These are phyloP conservation scores for Candida ficus DNA, from an alignment of 805 yeast genomes.

Conservation along the genomic window DNA sequence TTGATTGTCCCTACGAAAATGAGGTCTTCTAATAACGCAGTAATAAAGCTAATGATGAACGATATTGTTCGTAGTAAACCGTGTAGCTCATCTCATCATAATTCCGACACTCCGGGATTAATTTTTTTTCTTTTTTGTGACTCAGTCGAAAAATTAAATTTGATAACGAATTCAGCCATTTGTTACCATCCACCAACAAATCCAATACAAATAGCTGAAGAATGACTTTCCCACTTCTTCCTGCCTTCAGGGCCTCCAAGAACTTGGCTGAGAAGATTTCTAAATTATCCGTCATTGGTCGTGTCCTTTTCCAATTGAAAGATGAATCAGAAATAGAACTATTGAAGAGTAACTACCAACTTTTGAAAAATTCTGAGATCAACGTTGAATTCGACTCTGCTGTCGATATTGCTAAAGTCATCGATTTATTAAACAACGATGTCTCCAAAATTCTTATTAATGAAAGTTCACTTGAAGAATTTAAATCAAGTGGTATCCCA, in stretches of 20 bases:
- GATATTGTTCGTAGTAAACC: too few species aligned
- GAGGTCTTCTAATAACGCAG: constrained; percentile 18
- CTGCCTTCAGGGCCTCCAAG: constrained; percentile 22
- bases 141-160: neutral
- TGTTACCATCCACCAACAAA: neutral
- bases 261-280: constrained; percentile 4
- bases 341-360: constrained; percentile 12
- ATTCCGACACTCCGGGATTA: neutral
- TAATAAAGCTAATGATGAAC: too few species aligned
- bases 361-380: constrained; percentile 15
- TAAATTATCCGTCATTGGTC: constrained; percentile 24
- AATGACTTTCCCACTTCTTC: constrained; percentile 37
- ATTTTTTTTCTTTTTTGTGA: neutral
- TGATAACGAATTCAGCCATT: neutral
- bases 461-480: constrained; percentile 25
- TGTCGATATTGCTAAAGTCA: constrained; percentile 36
- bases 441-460: constrained; percentile 41
- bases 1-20: constrained; percentile 76
- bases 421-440: constrained; percentile 59
- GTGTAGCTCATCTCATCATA: too few species aligned
- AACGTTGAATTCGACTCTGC: constrained; percentile 25
- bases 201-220: neutral
- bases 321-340: constrained; percentile 20
- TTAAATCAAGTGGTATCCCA: constrained; percentile 48
- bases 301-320: constrained; percentile 21